A percentile compares a stretch with the other conserved stretches of the same genome.
Conservation (phyloP, 441 rosid species). For the Gossypium lobatum region DNA sequence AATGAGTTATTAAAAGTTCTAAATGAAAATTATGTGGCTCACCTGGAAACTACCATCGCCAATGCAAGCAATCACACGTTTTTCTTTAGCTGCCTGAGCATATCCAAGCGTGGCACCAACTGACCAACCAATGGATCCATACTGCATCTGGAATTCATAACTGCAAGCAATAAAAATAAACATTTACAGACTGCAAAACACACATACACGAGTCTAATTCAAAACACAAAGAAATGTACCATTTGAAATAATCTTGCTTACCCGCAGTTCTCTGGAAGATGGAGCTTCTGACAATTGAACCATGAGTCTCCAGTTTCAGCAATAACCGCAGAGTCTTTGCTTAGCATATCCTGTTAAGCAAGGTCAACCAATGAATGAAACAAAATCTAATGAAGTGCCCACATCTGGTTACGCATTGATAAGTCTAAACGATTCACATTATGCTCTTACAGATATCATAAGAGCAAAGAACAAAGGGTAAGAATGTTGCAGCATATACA, state of each 20-base stretch:
- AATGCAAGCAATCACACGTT: slow-evolving; percentile 70
- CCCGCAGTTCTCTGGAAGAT: slow-evolving; percentile 64
- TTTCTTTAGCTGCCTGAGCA: slow-evolving; percentile 55
- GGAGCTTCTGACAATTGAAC: slow-evolving; percentile 76
- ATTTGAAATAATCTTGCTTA: slow-evolving; percentile 21
- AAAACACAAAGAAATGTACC: not conserved
- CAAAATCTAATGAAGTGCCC: not conserved
- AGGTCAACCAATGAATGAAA: not conserved
- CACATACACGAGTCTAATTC: not conserved
- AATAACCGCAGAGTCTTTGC: slow-evolving; percentile 46
- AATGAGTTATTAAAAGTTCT: not conserved
- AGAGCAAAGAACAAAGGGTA: not conserved
- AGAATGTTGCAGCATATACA: not conserved
- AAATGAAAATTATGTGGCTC: not conserved
- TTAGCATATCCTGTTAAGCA: slow-evolving; percentile 38
- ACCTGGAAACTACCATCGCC: slow-evolving; percentile 85
- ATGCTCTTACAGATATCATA: not conserved
- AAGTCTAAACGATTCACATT: not conserved
- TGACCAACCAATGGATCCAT: slow-evolving; percentile 76
- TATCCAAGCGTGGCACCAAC: slow-evolving; percentile 73
- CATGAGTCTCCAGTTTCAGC: slow-evolving; percentile 79
- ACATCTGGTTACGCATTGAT: not conserved
- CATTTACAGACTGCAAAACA: not conserved
- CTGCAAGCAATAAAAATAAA: slow-evolving; percentile 27
- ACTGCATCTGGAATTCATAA: slow-evolving; percentile 76